Evolutionary conservation across 495 filamentous ascomycete species (phyloP).

Genomic region (Xylaria castorea): DNA sequence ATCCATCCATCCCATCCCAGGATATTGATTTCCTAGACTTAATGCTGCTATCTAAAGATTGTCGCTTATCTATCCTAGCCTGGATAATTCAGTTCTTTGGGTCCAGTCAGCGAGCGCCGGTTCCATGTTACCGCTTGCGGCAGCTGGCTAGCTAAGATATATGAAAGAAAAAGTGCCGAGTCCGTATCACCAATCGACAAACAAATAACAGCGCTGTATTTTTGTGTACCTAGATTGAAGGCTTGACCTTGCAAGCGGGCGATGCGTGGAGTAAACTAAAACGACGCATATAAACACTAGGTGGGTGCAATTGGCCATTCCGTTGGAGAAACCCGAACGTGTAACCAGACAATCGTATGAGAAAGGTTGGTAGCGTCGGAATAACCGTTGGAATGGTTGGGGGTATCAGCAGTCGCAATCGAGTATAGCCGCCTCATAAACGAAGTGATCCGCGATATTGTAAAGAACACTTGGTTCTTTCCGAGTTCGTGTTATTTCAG

Average conservation of each 20-base stretch:
- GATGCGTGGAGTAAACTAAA: background rate
- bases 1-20: background rate
- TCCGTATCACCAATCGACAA: background rate
- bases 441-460: background rate
- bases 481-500: background rate
- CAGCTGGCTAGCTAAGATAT: background rate
- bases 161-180: background rate
- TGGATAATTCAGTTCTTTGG: background rate
- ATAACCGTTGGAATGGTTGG: background rate
- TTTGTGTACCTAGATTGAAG: background rate
- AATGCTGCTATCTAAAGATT: conserved; percentile 1
- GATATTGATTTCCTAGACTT: background rate
- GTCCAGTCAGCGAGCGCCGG: background rate
- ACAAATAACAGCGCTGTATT: background rate
- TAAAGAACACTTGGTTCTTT: conserved; percentile 1
- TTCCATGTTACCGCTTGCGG: background rate
- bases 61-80: conserved; percentile 12
- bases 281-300: background rate
- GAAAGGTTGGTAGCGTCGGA: background rate
- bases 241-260: conserved; percentile 23
- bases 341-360: background rate
- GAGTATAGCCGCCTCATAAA: background rate
- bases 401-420: background rate
- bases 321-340: background rate
- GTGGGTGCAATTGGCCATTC: background rate